Evolutionary conservation across 352 stramenopile genomes (phyloP).

Genomic region (Phytopythium cucurbitacearum): DNA sequence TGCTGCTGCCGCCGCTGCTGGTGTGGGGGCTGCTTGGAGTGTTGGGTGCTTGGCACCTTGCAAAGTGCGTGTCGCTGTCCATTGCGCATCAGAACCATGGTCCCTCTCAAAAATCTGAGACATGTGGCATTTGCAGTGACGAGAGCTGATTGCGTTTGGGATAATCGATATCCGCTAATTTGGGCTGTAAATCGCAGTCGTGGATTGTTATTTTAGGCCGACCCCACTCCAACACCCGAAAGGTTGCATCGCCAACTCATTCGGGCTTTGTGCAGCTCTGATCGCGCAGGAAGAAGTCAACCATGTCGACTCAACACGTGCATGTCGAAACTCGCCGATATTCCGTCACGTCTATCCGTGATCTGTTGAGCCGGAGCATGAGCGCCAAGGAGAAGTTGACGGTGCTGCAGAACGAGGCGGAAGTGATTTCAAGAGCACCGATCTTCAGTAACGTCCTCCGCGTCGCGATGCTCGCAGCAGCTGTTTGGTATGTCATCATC

Average conservation of each 20-base stretch:
- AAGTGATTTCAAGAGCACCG: neutral
- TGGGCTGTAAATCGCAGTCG: slow-evolving; percentile 6
- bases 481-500: slow-evolving; percentile 16
- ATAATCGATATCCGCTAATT: slow-evolving; percentile 11
- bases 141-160: neutral
- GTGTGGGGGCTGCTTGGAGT: neutral
- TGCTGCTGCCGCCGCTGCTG: neutral
- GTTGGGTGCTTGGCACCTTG: neutral
- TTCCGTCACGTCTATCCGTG: too few species aligned
- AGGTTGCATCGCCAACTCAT: too few species aligned
- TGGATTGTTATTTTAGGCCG: too few species aligned
- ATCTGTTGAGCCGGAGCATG: too few species aligned
- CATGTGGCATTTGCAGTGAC: neutral
- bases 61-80: neutral
- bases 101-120: neutral
- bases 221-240: too few species aligned
- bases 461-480: slow-evolving; percentile 10
- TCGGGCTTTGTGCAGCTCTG: too few species aligned
- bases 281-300: too few species aligned
- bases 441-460: slow-evolving; percentile 12
- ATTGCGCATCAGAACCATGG: slow-evolving; percentile 2
- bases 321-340: too few species aligned
- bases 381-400: too few species aligned
- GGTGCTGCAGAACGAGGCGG: too few species aligned
- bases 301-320: too few species aligned